Evolutionary conservation across 768 basidiomycete genomes (phyloP).

Genomic region (Russula dissimulans): DNA sequence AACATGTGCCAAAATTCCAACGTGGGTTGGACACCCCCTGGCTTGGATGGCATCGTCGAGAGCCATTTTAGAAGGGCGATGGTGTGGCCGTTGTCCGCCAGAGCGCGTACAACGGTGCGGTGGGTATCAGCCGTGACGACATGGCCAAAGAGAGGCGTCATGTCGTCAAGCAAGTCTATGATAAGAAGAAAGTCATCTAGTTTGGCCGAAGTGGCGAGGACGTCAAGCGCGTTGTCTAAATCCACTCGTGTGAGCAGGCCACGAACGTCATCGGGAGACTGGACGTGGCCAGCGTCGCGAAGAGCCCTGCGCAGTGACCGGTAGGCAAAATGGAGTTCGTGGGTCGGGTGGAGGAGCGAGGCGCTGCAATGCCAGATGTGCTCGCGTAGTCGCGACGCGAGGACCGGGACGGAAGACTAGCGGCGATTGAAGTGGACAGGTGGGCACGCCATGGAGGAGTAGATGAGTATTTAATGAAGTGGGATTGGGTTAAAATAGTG

Average conservation of each 20-base stretch:
- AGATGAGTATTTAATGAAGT: neutral
- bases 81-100: constrained; percentile 37
- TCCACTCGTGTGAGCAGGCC: constrained; percentile 25
- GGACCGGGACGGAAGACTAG: constrained; percentile 30
- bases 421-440: constrained; percentile 33
- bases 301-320: constrained; percentile 13
- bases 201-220: constrained; percentile 43
- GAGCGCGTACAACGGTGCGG: constrained; percentile 38
- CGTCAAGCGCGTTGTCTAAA: constrained; percentile 33
- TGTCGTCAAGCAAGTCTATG: constrained; percentile 41
- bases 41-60: constrained; percentile 40
- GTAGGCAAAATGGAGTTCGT: constrained; percentile 5
- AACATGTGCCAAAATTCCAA: no score
- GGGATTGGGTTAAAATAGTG: neutral
- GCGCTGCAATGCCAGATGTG: constrained; percentile 12
- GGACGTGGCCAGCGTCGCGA: neutral
- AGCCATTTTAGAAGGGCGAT: constrained; percentile 44
- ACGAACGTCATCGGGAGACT: neutral
- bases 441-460: neutral
- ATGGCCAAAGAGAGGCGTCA: constrained; percentile 40
- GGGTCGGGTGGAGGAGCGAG: neutral
- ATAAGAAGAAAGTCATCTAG: constrained; percentile 47
- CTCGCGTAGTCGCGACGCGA: constrained; percentile 8
- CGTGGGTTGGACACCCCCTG: constrained; percentile 38
- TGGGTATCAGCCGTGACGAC: constrained; percentile 39